Evolutionary conservation across 2,329 filamentous ascomycete genomes (phyloP).

Genomic region (Lachnellula arida): DNA sequence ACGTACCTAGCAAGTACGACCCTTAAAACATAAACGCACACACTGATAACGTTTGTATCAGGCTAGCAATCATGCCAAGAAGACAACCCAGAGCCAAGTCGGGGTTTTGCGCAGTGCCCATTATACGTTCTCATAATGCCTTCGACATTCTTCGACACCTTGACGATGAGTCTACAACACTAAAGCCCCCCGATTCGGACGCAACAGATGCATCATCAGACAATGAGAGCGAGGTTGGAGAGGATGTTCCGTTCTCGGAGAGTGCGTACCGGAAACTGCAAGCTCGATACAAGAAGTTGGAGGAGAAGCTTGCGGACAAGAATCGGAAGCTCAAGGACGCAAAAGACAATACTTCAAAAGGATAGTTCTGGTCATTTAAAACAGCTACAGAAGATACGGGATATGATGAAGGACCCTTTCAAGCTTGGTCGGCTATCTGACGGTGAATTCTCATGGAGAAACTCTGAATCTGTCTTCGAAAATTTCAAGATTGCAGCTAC

Average conservation of each 20-base stretch:
- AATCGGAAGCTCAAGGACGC: not conserved
- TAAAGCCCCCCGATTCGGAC: not conserved
- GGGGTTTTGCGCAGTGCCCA: no score
- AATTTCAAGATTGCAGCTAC: not conserved
- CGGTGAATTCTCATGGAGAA: not conserved
- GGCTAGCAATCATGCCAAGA: no score
- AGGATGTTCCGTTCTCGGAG: not conserved
- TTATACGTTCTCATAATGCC: no score
- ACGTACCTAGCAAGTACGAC: no score
- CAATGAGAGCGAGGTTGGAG: not conserved
- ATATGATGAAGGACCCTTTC: not conserved
- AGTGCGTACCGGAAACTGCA: not conserved
- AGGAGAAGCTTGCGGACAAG: not conserved
- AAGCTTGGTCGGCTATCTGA: not conserved
- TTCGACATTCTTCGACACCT: no score
- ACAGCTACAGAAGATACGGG: not conserved
- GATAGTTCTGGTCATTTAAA: not conserved
- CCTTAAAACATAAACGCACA: no score
- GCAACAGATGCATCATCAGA: not conserved
- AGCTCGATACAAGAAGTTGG: not conserved
- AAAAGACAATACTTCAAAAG: not conserved
- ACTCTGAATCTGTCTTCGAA: not conserved
- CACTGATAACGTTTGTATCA: no score
- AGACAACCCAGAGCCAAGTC: no score
- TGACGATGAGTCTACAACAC: not conserved